Evolutionary conservation across 208 protist species (phyloP), one percentile per base, ranked within the genome.

Genomic region (Acanthamoeba divionensis): DNA sequence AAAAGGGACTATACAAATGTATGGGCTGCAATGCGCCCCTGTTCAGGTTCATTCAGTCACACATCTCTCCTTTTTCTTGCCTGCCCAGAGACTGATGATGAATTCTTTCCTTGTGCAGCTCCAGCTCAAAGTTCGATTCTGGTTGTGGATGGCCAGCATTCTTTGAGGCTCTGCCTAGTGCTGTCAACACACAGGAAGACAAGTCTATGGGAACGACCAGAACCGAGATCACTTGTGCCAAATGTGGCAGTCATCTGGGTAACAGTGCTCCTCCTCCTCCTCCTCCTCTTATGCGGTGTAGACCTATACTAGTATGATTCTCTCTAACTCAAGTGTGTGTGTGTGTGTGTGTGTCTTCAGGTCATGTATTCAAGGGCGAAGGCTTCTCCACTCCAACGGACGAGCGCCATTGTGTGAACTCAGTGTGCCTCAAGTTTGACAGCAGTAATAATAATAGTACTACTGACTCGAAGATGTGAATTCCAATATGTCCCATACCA

Each of bases 91-190:
- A n/a, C n/a, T n/a, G n/a, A n/a, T n/a, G n/a, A n/a, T n/a, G n/a
- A n/a, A n/a, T n/a, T n/a, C n/a, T n/a, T n/a, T n/a, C 52, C n/a
- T 50, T 55, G 15, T 86, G 8, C 54, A 86, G 48, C 33, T 91
- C 89, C 21, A 15, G 87, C 10, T n/a, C 36, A 5, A 93, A 94
- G 79, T 95, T 95, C 71, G 38, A 93, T 36, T 85, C 52, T 15
- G 93, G 93, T 31, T 95, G 93, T 89, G 93, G 93, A 29, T 95
- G 93, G 93, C 93, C 93, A 24, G 75, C 91, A 2, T 95, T 95
- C 50, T 94, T 67, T 38, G 91, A 94, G 2, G 38, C 75, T 1
- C 33, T 94, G 21, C 71, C 69, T 50, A 91, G 83, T 45, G 90
- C 90, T 8, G 52, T 93, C 10, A n/a, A 47, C 0, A 7, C 41